Base-by-base conservation (phyloP, 192 early-diverging fungal species). In the Gaertneriomyces sp. region DNA sequence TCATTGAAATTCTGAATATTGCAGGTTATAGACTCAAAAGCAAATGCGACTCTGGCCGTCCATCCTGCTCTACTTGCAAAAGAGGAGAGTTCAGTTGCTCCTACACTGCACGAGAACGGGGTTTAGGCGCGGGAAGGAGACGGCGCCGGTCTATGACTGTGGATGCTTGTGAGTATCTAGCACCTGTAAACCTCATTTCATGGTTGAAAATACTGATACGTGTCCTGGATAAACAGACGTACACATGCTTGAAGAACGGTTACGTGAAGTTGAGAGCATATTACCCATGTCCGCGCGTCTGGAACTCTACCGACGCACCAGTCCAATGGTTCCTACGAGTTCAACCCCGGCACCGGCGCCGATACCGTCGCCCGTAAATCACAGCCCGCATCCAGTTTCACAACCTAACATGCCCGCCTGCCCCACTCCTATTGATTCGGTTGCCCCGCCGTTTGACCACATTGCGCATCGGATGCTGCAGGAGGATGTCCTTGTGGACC, bases 11-110 rank as follows among this genome's bases (percentile, higher is more conserved):
- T 67, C 45, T 6, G 25, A 12, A 8, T 19, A 14, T 40, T 6
- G 10, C 59, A 68, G 66, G 66, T 52, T 70, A 70, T 42, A 47
- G 69, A 16, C 45, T 62, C 7, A 70, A 70, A 49, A 19, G 43
- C 43, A 70, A 70, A 58, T 70, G 69, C 61, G 60, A 63, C 38
- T 64, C 61, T 38, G 60, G 61, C 1, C 61, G 69, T 17, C 69
- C 69, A 6, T 9, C 14, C 5, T 70, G 69, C 55, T 16, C 53
- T 9, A 64, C 61, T 5, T 70, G 69, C 55, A 42, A n/a, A 12
- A 53, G 43, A 17, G 53, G 39, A 5, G 6, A 39, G 1, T 20
- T 43, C n/a, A 25, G n/a, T 17, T 70, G 69, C 55, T 62, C 61
- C 8, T 70, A 70, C 25, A 60, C 56, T 9, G 66, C 66, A 9